Evolutionary conservation across 2,329 filamentous ascomycete species (phyloP), one percentile per base, ranked within the genome.

Genomic region (Trichophyton benhamiae): DNA sequence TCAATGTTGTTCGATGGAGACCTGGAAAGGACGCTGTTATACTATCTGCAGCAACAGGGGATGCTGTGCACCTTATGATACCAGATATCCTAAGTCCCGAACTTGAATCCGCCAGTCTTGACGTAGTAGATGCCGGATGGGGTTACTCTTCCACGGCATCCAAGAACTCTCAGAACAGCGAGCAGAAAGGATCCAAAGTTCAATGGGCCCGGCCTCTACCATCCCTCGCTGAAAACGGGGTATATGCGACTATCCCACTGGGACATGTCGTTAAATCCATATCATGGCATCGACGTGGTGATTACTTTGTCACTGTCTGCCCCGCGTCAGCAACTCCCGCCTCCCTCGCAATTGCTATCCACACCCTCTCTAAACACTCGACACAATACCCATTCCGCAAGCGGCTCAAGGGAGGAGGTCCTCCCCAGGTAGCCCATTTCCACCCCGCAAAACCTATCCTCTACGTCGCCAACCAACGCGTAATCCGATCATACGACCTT

Each of bases 381-480:
- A 96, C 91, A 2, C 94, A 99, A 74, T 86, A 94, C 66, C 95
- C 94, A 27, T 97, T 99, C 84, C 87, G 89, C 63, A 82, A 83
- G 62, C 74, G 78, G 67, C 75, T 87, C 65, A 84, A 84, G 69
- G 85, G 85, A 63, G 85, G 90, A 57, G 89, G 87, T 57, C 80
- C 88, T 61, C 82, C 91, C 1, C 92, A 97, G 75, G 87, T 88
- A 0, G 91, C 91, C 3, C 89, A 91, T 67, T 99, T 99, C 82
- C 95, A 99, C 74, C 94, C 94, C 1, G 89, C 87, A 46, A 87
- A 91, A 67, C 91, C 94, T 0, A 84, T 96, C 58, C 91, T 99
- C 78, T 97, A 97, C 71, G 89, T 99, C 61, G 94, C 94, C 2
- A 97, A 95, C 9, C 91, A 96, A 74, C 88, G 92, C 68, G 87